phyloP scores from a whole-genome alignment of 1,284 basidiomycete species.

The Tetrapyrgos nigripes region DNA sequence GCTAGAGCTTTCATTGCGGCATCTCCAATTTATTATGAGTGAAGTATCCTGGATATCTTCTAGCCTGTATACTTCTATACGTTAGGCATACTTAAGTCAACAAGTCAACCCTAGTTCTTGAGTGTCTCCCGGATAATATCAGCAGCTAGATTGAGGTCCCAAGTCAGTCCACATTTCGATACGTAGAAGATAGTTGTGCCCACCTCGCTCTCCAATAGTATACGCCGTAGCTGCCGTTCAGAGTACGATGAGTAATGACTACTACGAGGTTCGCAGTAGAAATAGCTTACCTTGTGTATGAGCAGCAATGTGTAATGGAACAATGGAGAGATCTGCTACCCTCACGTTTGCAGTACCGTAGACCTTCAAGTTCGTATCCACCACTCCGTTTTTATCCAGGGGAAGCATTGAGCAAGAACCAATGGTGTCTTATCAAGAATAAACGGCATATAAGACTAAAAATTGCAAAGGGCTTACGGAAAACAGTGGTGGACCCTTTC shows the following conservation, averaged over 20 bases:
- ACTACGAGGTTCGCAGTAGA: too few species aligned
- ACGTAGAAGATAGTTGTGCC: too few species aligned
- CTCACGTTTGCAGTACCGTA: slow-evolving; percentile 52
- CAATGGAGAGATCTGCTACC: slow-evolving; percentile 47
- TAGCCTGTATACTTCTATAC: too few species aligned
- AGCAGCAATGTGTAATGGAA: slow-evolving; percentile 41
- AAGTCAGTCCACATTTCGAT: background rate
- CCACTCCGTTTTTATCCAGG: slow-evolving; percentile 57
- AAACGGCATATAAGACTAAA: too few species aligned
- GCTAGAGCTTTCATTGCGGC: too few species aligned
- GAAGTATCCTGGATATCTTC: too few species aligned
- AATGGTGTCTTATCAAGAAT: slow-evolving; percentile 28
- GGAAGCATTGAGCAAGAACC: slow-evolving; percentile 68
- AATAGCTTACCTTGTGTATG: slow-evolving; percentile 36
- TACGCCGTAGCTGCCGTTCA: slow-evolving; percentile 24
- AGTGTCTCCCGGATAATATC: slow-evolving; percentile 6
- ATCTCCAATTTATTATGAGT: too few species aligned
- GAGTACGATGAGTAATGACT: background rate
- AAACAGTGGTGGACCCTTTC: too few species aligned
- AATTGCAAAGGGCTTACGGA: too few species aligned
- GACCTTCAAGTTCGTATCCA: slow-evolving; percentile 42
- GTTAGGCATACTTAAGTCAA: too few species aligned
- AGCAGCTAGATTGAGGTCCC: background rate
- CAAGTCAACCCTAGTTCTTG: too few species aligned
- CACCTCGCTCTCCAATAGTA: slow-evolving; percentile 16